A percentile compares a stretch with the other conserved stretches of the same genome.
phyloP scores from a whole-genome alignment of 306 rosid genomes.

The Cucurbita argyrosperma region DNA sequence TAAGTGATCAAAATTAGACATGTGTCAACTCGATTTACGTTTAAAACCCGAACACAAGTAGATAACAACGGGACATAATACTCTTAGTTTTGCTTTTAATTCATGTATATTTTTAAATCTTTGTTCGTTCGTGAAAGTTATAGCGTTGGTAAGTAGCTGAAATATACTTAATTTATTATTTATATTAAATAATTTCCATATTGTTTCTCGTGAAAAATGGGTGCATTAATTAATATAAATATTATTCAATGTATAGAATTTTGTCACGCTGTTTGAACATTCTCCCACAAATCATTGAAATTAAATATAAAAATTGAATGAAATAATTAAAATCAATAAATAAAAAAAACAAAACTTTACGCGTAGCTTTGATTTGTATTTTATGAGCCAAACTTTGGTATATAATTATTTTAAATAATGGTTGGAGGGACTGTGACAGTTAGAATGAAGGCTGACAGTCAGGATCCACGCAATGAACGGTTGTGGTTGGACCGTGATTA shows the following conservation, averaged over 20 bases:
- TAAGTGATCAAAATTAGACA: no score
- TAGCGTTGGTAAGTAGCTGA: no score
- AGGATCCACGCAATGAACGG: not conserved
- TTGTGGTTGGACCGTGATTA: constrained; percentile 1
- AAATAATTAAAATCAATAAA: not conserved
- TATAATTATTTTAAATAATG: not conserved
- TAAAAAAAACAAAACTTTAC: not conserved
- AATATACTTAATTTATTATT: no score
- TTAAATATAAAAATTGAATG: not conserved
- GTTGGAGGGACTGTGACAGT: not conserved
- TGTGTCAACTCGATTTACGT: no score
- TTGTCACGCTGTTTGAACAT: not conserved
- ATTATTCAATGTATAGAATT: not conserved
- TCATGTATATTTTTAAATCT: no score
- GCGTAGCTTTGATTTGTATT: not conserved
- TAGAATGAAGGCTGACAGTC: not conserved
- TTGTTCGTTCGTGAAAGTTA: no score
- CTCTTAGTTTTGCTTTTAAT: no score
- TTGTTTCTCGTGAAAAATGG: not conserved
- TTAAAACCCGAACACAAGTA: no score
- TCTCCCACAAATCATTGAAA: not conserved
- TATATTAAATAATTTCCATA: no score
- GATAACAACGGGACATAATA: no score
- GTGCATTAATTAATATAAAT: not conserved
- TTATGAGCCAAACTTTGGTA: not conserved